Evolutionary conservation across 1,284 basidiomycete species (phyloP).

Genomic region (Phellopilus nigrolimitatus): DNA sequence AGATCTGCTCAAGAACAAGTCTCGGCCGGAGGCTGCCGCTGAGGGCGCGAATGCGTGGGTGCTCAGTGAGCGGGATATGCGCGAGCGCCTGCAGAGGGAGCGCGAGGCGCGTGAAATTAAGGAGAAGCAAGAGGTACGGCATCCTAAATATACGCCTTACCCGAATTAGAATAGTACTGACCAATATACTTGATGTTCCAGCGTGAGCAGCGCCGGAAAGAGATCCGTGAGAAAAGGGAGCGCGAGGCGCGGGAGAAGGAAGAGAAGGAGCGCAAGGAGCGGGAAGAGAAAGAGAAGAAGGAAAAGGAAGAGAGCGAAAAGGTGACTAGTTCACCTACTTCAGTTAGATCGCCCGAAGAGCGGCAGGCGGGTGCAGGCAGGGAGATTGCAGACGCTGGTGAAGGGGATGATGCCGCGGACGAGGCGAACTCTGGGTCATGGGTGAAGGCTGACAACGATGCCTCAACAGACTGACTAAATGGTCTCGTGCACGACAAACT

Average conservation of each 20-base stretch:
- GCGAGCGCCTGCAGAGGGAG: slow-evolving; percentile 63
- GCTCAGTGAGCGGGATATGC: slow-evolving; percentile 61
- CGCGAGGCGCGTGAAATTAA: slow-evolving; percentile 61
- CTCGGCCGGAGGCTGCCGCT: slow-evolving; percentile 67
- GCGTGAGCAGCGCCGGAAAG: slow-evolving; percentile 22
- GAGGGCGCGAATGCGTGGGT: slow-evolving; percentile 65
- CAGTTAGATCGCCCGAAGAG: slow-evolving; percentile 17
- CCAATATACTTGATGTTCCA: slow-evolving; percentile 14
- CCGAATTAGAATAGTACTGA: slow-evolving; percentile 13
- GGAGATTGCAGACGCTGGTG: slow-evolving; percentile 6
- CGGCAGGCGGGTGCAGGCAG: slow-evolving; percentile 29
- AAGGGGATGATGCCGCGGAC: slow-evolving; percentile 28
- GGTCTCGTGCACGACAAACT: not conserved
- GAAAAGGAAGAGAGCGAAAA: slow-evolving; percentile 22
- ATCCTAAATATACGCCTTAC: slow-evolving; percentile 22
- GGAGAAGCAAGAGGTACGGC: slow-evolving; percentile 57
- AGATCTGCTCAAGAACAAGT: slow-evolving; percentile 80
- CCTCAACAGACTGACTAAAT: slow-evolving; percentile 10
- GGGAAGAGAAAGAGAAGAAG: slow-evolving; percentile 34
- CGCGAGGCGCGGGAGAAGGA: slow-evolving; percentile 37
- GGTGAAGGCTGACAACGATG: slow-evolving; percentile 22
- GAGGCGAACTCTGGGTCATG: slow-evolving; percentile 30
- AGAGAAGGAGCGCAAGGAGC: slow-evolving; percentile 47
- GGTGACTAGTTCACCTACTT: slow-evolving; percentile 10
- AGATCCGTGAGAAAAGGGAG: slow-evolving; percentile 50